A percentile compares a stretch with the other conserved stretches of the same genome.
phyloP scores from a whole-genome alignment of 208 protist species.

The Acanthamoeba polyphaga region DNA sequence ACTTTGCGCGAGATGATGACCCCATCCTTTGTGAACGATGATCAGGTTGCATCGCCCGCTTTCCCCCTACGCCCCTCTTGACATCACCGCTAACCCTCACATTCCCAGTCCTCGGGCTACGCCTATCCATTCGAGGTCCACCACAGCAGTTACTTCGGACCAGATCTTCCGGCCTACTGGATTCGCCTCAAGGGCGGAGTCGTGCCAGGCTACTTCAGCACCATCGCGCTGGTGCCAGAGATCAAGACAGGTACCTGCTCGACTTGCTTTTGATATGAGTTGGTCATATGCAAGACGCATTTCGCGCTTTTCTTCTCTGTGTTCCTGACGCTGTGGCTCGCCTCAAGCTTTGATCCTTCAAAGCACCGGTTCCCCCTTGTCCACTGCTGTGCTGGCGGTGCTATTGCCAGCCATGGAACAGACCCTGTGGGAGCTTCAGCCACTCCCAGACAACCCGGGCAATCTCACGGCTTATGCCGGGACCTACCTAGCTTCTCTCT shows the following conservation, averaged over 20 bases:
- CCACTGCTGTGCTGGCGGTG: not conserved
- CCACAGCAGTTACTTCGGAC: not conserved
- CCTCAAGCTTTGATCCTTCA: not conserved
- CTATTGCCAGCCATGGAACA: not conserved
- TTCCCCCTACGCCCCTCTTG: no score
- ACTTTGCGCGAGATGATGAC: slow-evolving; percentile 29
- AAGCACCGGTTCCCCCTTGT: not conserved
- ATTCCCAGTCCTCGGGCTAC: not conserved
- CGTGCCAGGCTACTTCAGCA: slow-evolving; percentile 11
- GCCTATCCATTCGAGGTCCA: slow-evolving; percentile 45
- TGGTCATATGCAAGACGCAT: no score
- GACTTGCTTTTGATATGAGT: no score
- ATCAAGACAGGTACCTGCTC: not conserved
- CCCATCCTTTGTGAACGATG: slow-evolving; percentile 5
- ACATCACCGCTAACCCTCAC: no score
- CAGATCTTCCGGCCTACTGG: not conserved
- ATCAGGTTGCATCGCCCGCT: not conserved
- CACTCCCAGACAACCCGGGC: not conserved
- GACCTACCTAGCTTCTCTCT: not conserved
- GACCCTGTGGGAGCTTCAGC: slow-evolving; percentile 48
- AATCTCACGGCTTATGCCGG: not conserved
- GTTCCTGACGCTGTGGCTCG: no score
- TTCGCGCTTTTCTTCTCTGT: no score
- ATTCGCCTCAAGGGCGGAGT: not conserved
- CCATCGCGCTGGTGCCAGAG: not conserved